phyloP scores from a whole-genome alignment of 768 basidiomycete species.

The Mycena galopus region DNA sequence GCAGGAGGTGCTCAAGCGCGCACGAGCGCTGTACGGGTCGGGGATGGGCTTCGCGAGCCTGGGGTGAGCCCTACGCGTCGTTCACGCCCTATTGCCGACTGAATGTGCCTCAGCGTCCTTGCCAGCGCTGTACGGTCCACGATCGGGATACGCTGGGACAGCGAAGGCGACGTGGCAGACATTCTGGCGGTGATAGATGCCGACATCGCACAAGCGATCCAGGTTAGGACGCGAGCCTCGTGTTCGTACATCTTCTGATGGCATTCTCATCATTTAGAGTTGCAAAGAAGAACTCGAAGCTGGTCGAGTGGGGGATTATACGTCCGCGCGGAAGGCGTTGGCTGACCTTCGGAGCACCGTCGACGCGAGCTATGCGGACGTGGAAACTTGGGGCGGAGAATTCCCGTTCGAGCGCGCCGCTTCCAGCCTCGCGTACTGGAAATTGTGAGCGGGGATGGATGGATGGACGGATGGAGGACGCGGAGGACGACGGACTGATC shows the following conservation, averaged over 20 bases:
- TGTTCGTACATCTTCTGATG: conserved; percentile 21
- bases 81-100: not conserved
- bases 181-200: conserved; percentile 35
- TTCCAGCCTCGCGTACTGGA: conserved; percentile 32
- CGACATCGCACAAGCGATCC: conserved; percentile 36
- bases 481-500: conserved; percentile 1
- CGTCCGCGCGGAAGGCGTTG: conserved; percentile 19
- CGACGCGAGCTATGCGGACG: conserved; percentile 19
- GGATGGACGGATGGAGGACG: no score
- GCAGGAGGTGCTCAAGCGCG: conserved; percentile 30
- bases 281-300: conserved; percentile 37
- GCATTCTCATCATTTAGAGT: conserved; percentile 18
- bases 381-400: conserved; percentile 20
- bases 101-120: conserved; percentile 13
- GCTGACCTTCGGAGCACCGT: conserved; percentile 23
- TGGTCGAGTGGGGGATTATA: conserved; percentile 27
- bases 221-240: conserved; percentile 32
- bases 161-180: conserved; percentile 25
- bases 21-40: conserved; percentile 35
- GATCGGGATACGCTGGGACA: conserved; percentile 31
- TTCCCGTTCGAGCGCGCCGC: conserved; percentile 34
- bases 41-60: conserved; percentile 37
- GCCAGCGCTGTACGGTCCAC: conserved; percentile 24
- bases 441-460: conserved; percentile 6
- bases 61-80: conserved; percentile 11